Base-by-base conservation (phyloP, 2,329 filamentous ascomycete genomes). In the Ophiosphaerella narmari region DNA sequence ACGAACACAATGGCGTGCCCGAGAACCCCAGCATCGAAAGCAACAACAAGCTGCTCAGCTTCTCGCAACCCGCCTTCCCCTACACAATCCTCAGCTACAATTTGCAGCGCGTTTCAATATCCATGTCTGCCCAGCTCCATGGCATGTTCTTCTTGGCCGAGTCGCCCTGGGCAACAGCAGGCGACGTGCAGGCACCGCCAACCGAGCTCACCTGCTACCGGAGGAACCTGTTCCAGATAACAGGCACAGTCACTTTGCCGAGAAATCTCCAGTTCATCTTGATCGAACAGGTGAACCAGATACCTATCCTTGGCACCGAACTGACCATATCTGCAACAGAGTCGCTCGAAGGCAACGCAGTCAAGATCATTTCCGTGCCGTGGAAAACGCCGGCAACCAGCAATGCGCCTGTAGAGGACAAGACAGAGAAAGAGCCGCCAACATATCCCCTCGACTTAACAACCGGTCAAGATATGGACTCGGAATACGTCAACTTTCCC, bases 321-420 rank as follows among this genome's bases (percentile, higher is more conserved):
- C 85, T 97, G 45, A 86, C 88, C 46, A 90, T 97, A 39, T 95
- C 91, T 5, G 93, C 93, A 7, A 96, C 91, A 41, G 93, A 97
- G 72, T 97, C 93, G 1, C 91, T 96, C 13, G 93, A 97, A 71
- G 90, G 91, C 31, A 93, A 96, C 63, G 78, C 89, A 0, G 91
- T 97, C 37, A 93, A 95, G 63, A 86, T 97, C 55, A 97, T 97
- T 56, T 94, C 94, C 7, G 96, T 97, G 52, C 93, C 93, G 1
- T 97, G 93, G 93, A 97, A 97, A 78, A 97, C 92, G 2, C 92
- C 91, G 1, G 90, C 89, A 24, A 90, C 89, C 43, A 90, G 87
- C 74, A 85, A 86, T 3, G 82, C 85, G n/a, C 84, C 88, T 78
- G 66, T 71, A 29, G 80, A 85, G 60, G 82, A 86, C 56, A 87